Percentiles rank a stretch among this genome's conserved stretches.
Conservation (phyloP, 345 rosid species). For the Hypericum androsaemum region DNA sequence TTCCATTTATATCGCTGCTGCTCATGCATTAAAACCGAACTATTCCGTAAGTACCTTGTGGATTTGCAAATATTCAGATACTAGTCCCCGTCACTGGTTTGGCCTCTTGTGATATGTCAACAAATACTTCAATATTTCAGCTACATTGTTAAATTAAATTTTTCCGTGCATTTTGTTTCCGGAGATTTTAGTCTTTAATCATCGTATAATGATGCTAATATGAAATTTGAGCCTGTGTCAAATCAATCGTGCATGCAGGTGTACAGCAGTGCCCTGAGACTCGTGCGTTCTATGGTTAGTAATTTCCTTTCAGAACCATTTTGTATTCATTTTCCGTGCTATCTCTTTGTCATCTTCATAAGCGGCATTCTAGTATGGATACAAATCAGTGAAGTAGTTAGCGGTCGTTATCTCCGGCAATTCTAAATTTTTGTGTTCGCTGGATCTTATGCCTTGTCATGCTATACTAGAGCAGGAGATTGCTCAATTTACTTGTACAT, state of each 20-base stretch:
- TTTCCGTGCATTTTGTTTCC: no score
- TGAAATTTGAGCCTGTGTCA: neutral
- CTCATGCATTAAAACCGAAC: conserved; percentile 94
- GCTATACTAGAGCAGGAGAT: no score
- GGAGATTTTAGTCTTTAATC: no score
- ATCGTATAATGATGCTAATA: neutral
- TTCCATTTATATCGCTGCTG: conserved; percentile 94
- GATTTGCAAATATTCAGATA: neutral
- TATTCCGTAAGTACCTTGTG: conserved; percentile 50
- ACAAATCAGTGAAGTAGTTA: no score
- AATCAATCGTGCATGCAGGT: conserved; percentile 32
- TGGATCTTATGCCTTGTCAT: no score
- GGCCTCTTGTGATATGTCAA: no score
- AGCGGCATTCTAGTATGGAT: no score
- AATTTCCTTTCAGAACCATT: neutral
- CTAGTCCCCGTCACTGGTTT: neutral
- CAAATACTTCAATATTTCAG: no score
- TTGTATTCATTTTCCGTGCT: neutral
- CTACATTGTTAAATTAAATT: no score
- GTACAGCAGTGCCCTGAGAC: conserved; percentile 94
- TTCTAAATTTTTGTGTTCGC: no score
- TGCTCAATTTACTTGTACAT: no score
- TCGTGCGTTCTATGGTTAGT: conserved; percentile 93
- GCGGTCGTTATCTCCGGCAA: no score
- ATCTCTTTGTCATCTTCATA: neutral